A percentile compares a stretch with the other conserved stretches of the same genome.
Conservation (phyloP, 164 flowering plant species). For the Buxus sempervirens region DNA sequence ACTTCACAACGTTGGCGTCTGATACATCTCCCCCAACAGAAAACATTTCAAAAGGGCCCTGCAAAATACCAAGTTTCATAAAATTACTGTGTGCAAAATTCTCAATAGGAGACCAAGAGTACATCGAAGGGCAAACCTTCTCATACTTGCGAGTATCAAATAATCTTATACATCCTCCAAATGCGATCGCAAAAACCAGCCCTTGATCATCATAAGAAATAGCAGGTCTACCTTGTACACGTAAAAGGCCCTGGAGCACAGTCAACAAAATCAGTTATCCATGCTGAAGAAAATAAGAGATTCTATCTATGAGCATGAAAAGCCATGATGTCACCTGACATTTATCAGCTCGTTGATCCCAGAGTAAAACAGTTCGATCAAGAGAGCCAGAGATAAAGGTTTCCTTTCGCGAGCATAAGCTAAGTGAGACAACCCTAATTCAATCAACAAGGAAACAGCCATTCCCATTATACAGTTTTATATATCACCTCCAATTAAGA, state of each 20-base stretch:
- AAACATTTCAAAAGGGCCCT: slow-evolving; percentile 98
- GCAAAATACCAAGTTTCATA: slow-evolving; percentile 6
- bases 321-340: slow-evolving; percentile 61
- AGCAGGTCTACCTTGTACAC: slow-evolving; percentile 97
- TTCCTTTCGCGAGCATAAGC: slow-evolving; percentile 81
- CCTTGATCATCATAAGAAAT: slow-evolving; percentile 97
- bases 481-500: background rate
- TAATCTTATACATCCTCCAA: slow-evolving; percentile 89
- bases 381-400: slow-evolving; percentile 95
- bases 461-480: background rate
- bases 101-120: background rate
- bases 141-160: slow-evolving; percentile 94
- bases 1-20: slow-evolving; percentile 90
- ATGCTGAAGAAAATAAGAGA: background rate
- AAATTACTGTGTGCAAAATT: slow-evolving; percentile 5
- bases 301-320: background rate
- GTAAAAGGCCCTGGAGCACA: slow-evolving; percentile 69
- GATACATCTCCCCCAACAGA: slow-evolving; percentile 88
- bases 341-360: slow-evolving; percentile 98
- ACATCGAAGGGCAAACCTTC: slow-evolving; percentile 46
- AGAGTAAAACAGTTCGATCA: slow-evolving; percentile 90
- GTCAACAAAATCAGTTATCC: slow-evolving; percentile 12
- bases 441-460: slow-evolving; percentile 9
- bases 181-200: slow-evolving; percentile 86
- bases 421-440: slow-evolving; percentile 87